These are phyloP conservation scores for Pyracantha coccinea DNA, from an alignment of 331 rosid species.

Conservation along the genomic window DNA sequence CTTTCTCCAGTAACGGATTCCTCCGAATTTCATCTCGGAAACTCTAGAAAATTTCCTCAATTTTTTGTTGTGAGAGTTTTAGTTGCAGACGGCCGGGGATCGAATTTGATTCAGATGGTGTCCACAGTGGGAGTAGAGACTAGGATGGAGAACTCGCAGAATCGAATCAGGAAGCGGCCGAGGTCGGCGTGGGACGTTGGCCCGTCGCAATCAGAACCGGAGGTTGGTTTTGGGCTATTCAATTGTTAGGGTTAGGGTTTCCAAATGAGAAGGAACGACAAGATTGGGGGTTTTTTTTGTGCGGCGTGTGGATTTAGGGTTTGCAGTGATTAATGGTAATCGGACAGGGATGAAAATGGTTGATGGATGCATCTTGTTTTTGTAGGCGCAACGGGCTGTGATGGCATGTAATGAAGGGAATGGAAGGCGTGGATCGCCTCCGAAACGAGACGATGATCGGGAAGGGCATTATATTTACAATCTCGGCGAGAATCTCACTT, in stretches of 20 bases:
- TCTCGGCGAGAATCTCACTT: conserved; percentile 91
- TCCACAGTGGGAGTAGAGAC: conserved; percentile 26
- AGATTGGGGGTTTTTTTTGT: neutral
- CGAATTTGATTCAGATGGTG: conserved; percentile 21
- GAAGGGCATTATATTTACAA: conserved; percentile 80
- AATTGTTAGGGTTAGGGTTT: conserved; percentile 13
- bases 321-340: neutral
- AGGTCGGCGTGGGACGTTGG: conserved; percentile 78
- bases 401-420: conserved; percentile 33
- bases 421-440: conserved; percentile 62
- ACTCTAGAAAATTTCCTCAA: conserved; percentile 11
- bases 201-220: conserved; percentile 44
- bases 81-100: conserved; percentile 8
- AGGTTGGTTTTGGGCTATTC: conserved; percentile 35
- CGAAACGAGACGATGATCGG: conserved; percentile 86
- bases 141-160: conserved; percentile 46
- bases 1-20: neutral
- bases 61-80: conserved; percentile 9
- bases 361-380: conserved; percentile 11
- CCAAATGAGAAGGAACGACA: neutral
- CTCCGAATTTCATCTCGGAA: neutral
- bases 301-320: neutral
- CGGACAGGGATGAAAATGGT: neutral
- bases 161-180: conserved; percentile 66
- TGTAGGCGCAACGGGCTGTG: conserved; percentile 48